Conservation (phyloP, 306 rosid genomes). For the Quercus glauca region DNA sequence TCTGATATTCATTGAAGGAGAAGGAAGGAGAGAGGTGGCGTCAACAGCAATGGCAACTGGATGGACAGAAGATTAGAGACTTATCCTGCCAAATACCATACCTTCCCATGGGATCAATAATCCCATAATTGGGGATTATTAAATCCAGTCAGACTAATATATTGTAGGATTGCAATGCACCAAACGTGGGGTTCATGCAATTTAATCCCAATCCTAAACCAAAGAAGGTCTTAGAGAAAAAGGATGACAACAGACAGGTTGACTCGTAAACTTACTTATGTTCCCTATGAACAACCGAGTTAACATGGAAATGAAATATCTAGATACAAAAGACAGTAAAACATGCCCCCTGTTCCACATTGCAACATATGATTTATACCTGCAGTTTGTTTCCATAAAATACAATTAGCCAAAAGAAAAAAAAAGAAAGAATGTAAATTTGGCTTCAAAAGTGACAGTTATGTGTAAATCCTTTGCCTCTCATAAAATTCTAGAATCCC, state of each 20-base stretch:
- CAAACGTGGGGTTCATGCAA: too few relatives aligned
- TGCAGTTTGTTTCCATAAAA: not conserved
- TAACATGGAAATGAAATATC: not conserved
- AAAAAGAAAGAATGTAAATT: slow-evolving; percentile 1
- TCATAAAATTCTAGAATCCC: not conserved
- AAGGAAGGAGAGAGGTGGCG: too few relatives aligned
- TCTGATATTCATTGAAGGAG: too few relatives aligned
- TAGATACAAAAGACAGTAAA: not conserved
- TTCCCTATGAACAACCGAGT: not conserved
- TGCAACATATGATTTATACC: not conserved
- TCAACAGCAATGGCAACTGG: too few relatives aligned
- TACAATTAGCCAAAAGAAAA: not conserved
- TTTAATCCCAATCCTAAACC: too few relatives aligned
- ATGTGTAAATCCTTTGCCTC: not conserved
- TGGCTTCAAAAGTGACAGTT: not conserved
- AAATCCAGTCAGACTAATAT: too few relatives aligned
- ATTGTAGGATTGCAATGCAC: too few relatives aligned
- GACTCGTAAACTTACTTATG: not conserved
- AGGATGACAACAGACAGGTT: not conserved
- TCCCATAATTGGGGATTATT: too few relatives aligned
- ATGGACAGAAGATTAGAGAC: too few relatives aligned
- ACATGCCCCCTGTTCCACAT: not conserved
- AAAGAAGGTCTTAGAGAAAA: not conserved
- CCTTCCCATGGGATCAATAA: too few relatives aligned
- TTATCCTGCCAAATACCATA: too few relatives aligned